phyloP scores from a whole-genome alignment of 179 eudicot genomes.

The Actinidia chinensis region DNA sequence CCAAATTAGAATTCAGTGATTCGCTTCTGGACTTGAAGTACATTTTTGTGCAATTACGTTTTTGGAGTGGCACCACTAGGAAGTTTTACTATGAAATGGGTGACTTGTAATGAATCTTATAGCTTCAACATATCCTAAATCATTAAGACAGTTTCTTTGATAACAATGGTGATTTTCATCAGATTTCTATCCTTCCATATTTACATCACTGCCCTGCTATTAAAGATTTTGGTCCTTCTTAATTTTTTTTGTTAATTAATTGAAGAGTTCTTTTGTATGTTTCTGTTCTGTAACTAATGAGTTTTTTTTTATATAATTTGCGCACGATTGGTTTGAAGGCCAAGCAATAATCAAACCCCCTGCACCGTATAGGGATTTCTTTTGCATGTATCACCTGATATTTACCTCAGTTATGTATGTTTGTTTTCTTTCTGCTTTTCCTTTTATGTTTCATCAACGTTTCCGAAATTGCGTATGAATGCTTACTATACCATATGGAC shows the following conservation, averaged over 20 bases:
- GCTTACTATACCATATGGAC: no score
- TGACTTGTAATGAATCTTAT: not conserved
- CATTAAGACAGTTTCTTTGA: not conserved
- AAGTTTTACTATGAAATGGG: no score
- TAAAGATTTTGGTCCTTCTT: not conserved
- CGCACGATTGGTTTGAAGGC: not conserved
- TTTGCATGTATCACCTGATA: not conserved
- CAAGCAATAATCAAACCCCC: not conserved
- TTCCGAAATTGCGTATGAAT: no score
- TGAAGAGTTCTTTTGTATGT: not conserved
- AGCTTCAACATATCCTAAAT: not conserved
- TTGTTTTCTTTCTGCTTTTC: not conserved
- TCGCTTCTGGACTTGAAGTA: slow-evolving; percentile 2
- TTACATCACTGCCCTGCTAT: not conserved
- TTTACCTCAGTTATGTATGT: slow-evolving; percentile 4
- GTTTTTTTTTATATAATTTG: no score
- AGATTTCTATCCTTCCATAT: not conserved
- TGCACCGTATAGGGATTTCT: not conserved
- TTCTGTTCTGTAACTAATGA: not conserved
- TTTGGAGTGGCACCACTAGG: not conserved
- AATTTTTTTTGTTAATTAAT: not conserved
- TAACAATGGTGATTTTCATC: not conserved
- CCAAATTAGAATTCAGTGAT: no score
- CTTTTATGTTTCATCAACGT: not conserved
- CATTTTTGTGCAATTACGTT: not conserved